Evolutionary conservation across 257 asterid genomes (phyloP), one percentile per base, ranked within the genome.

Genomic region (Ilex asprella): DNA sequence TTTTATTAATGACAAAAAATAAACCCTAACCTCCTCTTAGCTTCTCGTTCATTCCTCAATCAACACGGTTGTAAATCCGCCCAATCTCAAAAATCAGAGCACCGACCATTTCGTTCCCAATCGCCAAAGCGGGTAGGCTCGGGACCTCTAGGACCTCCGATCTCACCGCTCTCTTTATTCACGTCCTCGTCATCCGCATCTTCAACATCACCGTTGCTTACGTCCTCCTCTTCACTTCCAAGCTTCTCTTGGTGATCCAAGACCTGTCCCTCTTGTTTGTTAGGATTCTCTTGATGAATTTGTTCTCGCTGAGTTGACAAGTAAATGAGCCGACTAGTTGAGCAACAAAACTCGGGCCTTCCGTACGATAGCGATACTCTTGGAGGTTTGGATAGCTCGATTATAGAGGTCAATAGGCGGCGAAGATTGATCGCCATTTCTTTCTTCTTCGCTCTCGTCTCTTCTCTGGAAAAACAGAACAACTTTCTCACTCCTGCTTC

Each of bases 101-200:
- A 90, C 58, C 97, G 90, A 15, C 97, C 97, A 44, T 80, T 77
- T 68, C 75, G 78, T 70, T 90, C 97, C 97, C 96, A 90, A 62
- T 90, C 97, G 49, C 95, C 95, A 76, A 73, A 90, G 59, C 97
- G 85, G 15, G 96, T 90, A 31, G 97, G 96, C 78, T 90, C 95
- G 11, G 95, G 97, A 3, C 96, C 97, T 64, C 81, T 84, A 5
- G 97, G 95, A 8, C 95, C 97, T 13, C 95, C 95, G 60, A 83
- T 47, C 72, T 90, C 95, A 35, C 87, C 90, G 51, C 90, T 83
- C 60, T 50, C 54, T 73, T 72, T 77, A 29, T 90, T 90, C 32
- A 77, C 67, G 3, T 61, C 76, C 46, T 68, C 73, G 27, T 21
- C 27, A 21, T 21, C 27, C 27, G 27, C 27, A 51, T 15, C 52